Base-by-base conservation (phyloP, 352 stramenopile genomes). In the Phytophthora lateralis region DNA sequence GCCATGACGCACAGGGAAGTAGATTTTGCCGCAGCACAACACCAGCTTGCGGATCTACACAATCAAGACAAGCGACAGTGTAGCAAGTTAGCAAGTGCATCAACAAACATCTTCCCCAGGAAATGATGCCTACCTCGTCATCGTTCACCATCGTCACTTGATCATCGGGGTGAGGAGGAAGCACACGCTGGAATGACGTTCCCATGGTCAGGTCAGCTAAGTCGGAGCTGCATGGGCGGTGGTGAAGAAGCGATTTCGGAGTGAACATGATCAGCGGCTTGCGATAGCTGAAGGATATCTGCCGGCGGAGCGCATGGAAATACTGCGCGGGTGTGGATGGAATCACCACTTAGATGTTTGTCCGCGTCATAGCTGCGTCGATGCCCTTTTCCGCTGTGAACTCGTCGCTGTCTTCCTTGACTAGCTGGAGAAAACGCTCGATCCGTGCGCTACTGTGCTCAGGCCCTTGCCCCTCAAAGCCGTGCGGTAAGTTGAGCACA, bases 251-350 rank as follows among this genome's bases (percentile, higher is more conserved):
- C 15, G 80, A 91, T 68, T 96, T 96, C 1, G 88, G 88, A 2
- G 80, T 79, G 24, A 96, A 92, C 39, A 94, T 60, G 20, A 96
- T 71, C 14, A 96, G 57, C 35, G 88, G 88, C 55, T 96, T 96
- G 49, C 83, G 82, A 63, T 88, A 91, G 38, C 63, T 80, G 32
- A 69, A 80, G 21, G 62, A 52, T n/a, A 90, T 75, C 65, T 96
- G 87, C 27, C 96, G 80, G 8, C 96, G 89, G 49, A 99, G 78
- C 15, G 86, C 91, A 66, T 99, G 96, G 71, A 99, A 99, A 66
- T 99, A 99, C 73, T 99, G 97, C 4, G 96, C 96, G 0, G 96
- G 95, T 0, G 89, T 97, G 24, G 84, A 94, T 26, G 82, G 80
- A 48, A 86, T 85, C 29, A 89, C 64, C 15, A 96, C 83, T 47